These are phyloP conservation scores for Suillus spraguei DNA, from an alignment of 768 basidiomycete species.

Conservation along the genomic window DNA sequence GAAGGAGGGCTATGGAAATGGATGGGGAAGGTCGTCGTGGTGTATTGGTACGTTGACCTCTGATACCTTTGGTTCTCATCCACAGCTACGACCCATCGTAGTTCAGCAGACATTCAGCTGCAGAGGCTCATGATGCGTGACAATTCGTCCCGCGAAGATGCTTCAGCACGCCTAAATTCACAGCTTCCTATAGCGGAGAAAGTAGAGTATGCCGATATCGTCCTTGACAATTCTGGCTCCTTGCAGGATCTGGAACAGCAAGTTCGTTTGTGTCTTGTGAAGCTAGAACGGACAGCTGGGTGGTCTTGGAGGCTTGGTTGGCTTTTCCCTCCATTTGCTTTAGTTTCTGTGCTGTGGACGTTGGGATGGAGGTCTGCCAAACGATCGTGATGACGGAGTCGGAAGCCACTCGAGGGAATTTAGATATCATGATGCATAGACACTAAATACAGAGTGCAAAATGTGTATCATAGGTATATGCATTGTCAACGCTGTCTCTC, in stretches of 20 bases:
- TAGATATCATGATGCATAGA: background rate
- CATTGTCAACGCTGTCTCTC: background rate
- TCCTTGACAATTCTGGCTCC: conserved; percentile 89
- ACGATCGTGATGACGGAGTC: background rate
- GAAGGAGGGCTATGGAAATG: conserved; percentile 85
- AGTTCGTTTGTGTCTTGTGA: conserved; percentile 41
- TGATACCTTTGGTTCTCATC: background rate
- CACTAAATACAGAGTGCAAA: background rate
- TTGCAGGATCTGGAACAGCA: conserved; percentile 62
- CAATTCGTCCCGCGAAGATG: conserved; percentile 62
- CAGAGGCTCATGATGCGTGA: conserved; percentile 82
- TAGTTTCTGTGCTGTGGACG: conserved; percentile 48
- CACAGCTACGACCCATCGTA: conserved; percentile 29
- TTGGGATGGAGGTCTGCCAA: conserved; percentile 35
- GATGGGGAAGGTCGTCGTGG: conserved; percentile 84
- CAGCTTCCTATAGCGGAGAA: conserved; percentile 84
- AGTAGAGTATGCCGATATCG: conserved; percentile 78
- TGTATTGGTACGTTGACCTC: conserved; percentile 73
- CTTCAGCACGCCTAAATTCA: conserved; percentile 71
- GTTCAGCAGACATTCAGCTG: conserved; percentile 83
- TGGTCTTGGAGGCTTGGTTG: conserved; percentile 66
- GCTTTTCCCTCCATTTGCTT: conserved; percentile 56
- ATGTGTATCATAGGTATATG: background rate
- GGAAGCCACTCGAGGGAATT: background rate
- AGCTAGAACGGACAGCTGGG: conserved; percentile 48